These are phyloP conservation scores for Graphilbum ipis-grandicollis DNA, from an alignment of 2,329 filamentous ascomycete genomes.

Conservation along the genomic window DNA sequence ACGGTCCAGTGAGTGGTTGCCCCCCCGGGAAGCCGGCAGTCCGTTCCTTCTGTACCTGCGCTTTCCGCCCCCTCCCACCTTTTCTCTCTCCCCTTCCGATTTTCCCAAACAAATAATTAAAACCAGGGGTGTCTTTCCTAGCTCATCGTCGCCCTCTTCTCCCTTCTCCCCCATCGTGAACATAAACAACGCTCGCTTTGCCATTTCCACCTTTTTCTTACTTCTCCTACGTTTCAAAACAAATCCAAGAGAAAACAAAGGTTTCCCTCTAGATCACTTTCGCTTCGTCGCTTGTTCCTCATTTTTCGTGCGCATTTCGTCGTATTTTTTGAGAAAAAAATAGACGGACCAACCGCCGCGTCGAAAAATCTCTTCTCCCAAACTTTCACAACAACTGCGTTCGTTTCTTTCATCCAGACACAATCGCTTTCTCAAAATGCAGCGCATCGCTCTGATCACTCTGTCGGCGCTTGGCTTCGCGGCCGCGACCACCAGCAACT, in stretches of 20 bases:
- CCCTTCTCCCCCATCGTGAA: too few species aligned
- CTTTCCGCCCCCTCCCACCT: too few species aligned
- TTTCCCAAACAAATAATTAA: neutral
- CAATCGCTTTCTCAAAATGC: slow-evolving; percentile 18
- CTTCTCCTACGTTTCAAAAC: neutral
- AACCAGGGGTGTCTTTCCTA: neutral
- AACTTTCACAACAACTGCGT: too few species aligned
- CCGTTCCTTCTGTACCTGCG: neutral
- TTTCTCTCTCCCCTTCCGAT: neutral
- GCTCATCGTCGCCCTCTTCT: neutral
- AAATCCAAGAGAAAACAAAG: neutral
- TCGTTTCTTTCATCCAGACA: neutral
- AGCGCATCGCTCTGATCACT: slow-evolving; percentile 21
- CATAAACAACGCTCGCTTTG: neutral
- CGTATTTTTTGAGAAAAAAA: too few species aligned
- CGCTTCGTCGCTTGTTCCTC: neutral
- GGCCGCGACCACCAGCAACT: slow-evolving; percentile 24
- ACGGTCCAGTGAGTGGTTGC: too few species aligned
- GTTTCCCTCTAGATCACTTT: neutral
- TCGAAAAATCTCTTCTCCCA: neutral
- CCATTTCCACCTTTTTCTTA: neutral
- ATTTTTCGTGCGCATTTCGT: neutral
- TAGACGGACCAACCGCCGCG: neutral
- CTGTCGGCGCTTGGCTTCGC: slow-evolving; percentile 25
- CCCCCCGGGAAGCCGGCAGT: neutral